Evolutionary conservation across 2,329 filamentous ascomycete genomes (phyloP).

Genomic region (Pyricularia sp.): DNA sequence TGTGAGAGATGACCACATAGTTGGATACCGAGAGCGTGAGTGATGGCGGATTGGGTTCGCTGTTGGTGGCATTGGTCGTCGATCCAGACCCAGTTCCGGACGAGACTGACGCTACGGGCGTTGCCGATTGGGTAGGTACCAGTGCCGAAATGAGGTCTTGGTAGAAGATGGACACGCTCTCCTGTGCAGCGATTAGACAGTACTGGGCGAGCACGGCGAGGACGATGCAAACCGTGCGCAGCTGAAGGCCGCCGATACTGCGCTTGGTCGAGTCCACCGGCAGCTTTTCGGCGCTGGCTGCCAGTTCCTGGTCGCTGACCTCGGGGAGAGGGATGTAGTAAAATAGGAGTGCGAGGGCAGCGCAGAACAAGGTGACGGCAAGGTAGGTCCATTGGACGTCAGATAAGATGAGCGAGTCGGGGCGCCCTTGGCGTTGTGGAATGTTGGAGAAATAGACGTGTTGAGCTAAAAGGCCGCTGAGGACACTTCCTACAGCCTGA

Average conservation of each 20-base stretch:
- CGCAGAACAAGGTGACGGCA: conserved; percentile 68
- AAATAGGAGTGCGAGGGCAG: conserved; percentile 58
- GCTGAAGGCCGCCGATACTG: conserved; percentile 38
- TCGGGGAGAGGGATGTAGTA: conserved; percentile 60
- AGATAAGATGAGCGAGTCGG: conserved; percentile 44
- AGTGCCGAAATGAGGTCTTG: conserved; percentile 36
- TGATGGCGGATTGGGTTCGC: conserved; percentile 20
- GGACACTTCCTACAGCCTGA: conserved; percentile 64
- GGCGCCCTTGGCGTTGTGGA: conserved; percentile 17
- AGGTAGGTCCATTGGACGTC: conserved; percentile 81
- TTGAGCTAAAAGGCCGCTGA: conserved; percentile 64
- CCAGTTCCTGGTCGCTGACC: conserved; percentile 45
- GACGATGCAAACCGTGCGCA: conserved; percentile 49
- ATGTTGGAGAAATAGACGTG: conserved; percentile 63
- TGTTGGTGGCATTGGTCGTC: conserved; percentile 27
- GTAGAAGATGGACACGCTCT: conserved; percentile 54
- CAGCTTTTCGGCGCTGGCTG: conserved; percentile 34
- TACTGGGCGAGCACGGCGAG: conserved; percentile 71
- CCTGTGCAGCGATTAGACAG: conserved; percentile 69
- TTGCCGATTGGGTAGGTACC: conserved; percentile 16
- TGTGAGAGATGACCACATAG: conserved; percentile 64
- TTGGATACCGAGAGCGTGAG: conserved; percentile 47
- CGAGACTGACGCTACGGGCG: conserved; percentile 22
- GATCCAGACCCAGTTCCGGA: neutral
- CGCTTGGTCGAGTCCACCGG: conserved; percentile 41